Evolutionary conservation across 768 basidiomycete genomes (phyloP).

Genomic region (Podaxis rugospora): DNA sequence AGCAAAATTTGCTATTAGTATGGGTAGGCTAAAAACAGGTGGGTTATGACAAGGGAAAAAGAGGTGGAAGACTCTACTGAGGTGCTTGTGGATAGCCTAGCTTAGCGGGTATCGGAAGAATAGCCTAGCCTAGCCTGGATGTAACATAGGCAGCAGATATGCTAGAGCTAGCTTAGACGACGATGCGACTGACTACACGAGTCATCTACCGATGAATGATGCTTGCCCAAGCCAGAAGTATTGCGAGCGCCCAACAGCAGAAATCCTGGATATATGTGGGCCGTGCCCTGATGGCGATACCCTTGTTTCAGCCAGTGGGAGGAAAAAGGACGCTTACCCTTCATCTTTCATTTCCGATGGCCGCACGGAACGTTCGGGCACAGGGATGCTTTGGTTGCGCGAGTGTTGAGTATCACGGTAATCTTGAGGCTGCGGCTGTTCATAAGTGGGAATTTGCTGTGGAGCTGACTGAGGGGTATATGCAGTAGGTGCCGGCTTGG

Average conservation of each 20-base stretch:
- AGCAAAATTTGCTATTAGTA: slow-evolving; percentile 74
- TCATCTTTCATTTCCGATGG: slow-evolving; percentile 96
- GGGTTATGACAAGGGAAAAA: slow-evolving; percentile 53
- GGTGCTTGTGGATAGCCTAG: slow-evolving; percentile 37
- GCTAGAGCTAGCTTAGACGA: slow-evolving; percentile 73
- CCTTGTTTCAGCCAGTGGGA: slow-evolving; percentile 18
- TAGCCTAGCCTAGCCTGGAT: slow-evolving; percentile 73
- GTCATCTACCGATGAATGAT: slow-evolving; percentile 41
- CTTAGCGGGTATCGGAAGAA: slow-evolving; percentile 12
- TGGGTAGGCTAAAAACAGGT: slow-evolving; percentile 67
- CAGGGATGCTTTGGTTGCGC: slow-evolving; percentile 36
- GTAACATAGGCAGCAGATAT: slow-evolving; percentile 58
- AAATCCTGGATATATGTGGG: slow-evolving; percentile 1
- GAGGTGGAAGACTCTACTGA: slow-evolving; percentile 71
- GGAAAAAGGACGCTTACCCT: slow-evolving; percentile 73
- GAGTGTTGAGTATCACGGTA: slow-evolving; percentile 37
- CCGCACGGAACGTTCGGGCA: slow-evolving; percentile 63
- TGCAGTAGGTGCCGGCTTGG: neutral
- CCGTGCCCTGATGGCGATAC: slow-evolving; percentile 25
- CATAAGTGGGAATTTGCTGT: slow-evolving; percentile 78
- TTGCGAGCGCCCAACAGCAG: slow-evolving; percentile 12
- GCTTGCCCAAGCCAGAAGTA: slow-evolving; percentile 20
- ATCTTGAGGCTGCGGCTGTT: slow-evolving; percentile 54
- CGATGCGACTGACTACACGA: slow-evolving; percentile 53
- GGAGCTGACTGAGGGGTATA: slow-evolving; percentile 31